Base-by-base conservation (phyloP, 1,139 yeast species). In the Lodderomyces oxycetoniae region DNA sequence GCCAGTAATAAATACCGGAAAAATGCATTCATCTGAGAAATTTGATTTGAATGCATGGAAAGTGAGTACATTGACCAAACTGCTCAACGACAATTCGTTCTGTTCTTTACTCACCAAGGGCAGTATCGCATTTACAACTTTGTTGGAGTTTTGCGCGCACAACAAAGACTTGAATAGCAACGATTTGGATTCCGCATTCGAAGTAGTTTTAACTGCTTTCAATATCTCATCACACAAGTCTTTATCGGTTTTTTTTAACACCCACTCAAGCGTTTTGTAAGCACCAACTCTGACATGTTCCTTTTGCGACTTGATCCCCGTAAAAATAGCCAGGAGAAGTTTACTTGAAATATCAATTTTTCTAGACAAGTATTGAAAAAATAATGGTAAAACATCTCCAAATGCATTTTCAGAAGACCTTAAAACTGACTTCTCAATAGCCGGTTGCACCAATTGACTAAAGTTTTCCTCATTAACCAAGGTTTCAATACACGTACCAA, bases 401-500 rank as follows among this genome's bases (percentile, higher is more conserved):
- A 85, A 72, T 0, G 87, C 74, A 24, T 67, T 59, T 52, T 88
- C 97, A 0, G 96, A 84, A 3, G 95, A 78, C 53, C 96, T 74
- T 49, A 91, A 66, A 33, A 83, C 69, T 1, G 93, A 74, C 52
- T 85, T 88, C 45, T 86, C 91, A 33, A 89, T 52, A 12, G 72
- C 66, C 3, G 94, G 87, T 7, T 80, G 52, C 12, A 87, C 44
- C 3, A 48, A 36, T 0, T 53, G 46, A 11, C 53, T 56, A 37
- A 83, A 66, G 10, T 67, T 65, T 1, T 63, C 67, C n/a, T 56
- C 52, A 4, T 61, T 48, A 4, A 79, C 52, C 40, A 68, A 65
- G 11, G 66, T 67, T 13, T 54, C 47, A 17, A 76, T 50, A 44
- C 75, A 75, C 13, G 53, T 42, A 21, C 60, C 65, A 40, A 76